Base-by-base conservation (phyloP, 2,329 filamentous ascomycete genomes). In the Paecilomyces variotii region DNA sequence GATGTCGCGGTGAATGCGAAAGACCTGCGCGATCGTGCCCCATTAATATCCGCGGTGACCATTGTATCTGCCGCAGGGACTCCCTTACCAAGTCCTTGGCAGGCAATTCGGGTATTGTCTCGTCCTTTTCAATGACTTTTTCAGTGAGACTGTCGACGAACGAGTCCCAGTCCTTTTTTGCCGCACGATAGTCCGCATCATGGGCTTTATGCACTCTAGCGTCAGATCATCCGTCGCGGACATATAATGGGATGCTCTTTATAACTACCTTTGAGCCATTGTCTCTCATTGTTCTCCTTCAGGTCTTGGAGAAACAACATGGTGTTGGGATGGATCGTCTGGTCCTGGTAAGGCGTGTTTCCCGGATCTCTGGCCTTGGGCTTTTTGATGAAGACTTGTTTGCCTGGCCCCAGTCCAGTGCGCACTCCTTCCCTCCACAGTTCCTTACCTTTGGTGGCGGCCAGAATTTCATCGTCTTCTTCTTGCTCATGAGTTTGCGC, bases 1-100 rank as follows among this genome's bases (percentile, higher is more conserved):
- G 51, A 94, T 82, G 67, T 96, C 91, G 65, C 91, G 82, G 74
- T 96, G 91, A 60, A 96, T 94, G 61, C 91, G 87, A 71, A 93
- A 96, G 54, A 91, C 79, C 82, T 85, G 62, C 30, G 55, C 11
- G 54, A 54, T 50, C 45, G 55, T 11, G 28, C 57, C 25, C 56
- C 58, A 68, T 24, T 61, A 54, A 50, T 52, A 50, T 45, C 19
- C 4, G 54, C 59, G 11, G 35, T 56, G 35, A 28, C 14, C 34
- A 24, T 30, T 52, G 30, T 34, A 56, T 57, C 19, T 55, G 39
- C 57, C 11, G 3, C 26, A 51, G 25, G n/a, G 12, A 3, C n/a
- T 49, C 35, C 58, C 79, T 70, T 65, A 86, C 85, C 65, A 96
- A 79, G 69, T 96, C 91, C 72, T 95, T 94, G 57, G 87, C 79